phyloP scores from a whole-genome alignment of 192 early-diverging fungal species.

The Dimargaris verticillata region DNA sequence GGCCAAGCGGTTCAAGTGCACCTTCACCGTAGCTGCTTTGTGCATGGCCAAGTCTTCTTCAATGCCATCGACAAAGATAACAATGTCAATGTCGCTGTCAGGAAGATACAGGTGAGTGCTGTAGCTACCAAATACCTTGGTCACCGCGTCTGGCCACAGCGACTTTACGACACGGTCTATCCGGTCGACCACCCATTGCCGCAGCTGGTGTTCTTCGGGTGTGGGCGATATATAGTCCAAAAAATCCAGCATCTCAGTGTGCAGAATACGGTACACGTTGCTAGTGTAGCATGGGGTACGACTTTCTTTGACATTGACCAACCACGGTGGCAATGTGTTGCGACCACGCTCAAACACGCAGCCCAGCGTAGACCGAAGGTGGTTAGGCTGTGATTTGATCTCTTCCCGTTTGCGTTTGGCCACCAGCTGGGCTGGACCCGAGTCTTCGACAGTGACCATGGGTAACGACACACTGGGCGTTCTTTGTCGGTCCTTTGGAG shows the following conservation, averaged over 20 bases:
- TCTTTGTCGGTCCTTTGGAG: too few relatives aligned
- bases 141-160: slow-evolving; percentile 24
- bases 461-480: too few relatives aligned
- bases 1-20: slow-evolving; percentile 28
- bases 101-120: slow-evolving; percentile 76
- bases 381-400: not conserved
- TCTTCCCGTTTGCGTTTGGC: not conserved
- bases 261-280: slow-evolving; percentile 22
- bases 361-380: not conserved
- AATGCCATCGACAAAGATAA: not conserved
- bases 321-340: slow-evolving; percentile 1
- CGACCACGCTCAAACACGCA: not conserved
- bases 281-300: not conserved
- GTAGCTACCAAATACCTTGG: slow-evolving; percentile 75
- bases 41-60: not conserved
- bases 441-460: too few relatives aligned
- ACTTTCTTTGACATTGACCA: not conserved
- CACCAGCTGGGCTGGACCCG: too few relatives aligned
- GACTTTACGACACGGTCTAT: slow-evolving; percentile 32
- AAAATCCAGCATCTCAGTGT: slow-evolving; percentile 58
- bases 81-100: slow-evolving; percentile 52
- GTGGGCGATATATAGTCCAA: slow-evolving; percentile 71
- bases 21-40: not conserved
- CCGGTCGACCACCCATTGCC: slow-evolving; percentile 47
- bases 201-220: slow-evolving; percentile 57